Percentiles rank a stretch among this genome's conserved stretches.
Evolutionary conservation across 495 filamentous ascomycete species (phyloP).

Genomic region (Penicillium argentinense): DNA sequence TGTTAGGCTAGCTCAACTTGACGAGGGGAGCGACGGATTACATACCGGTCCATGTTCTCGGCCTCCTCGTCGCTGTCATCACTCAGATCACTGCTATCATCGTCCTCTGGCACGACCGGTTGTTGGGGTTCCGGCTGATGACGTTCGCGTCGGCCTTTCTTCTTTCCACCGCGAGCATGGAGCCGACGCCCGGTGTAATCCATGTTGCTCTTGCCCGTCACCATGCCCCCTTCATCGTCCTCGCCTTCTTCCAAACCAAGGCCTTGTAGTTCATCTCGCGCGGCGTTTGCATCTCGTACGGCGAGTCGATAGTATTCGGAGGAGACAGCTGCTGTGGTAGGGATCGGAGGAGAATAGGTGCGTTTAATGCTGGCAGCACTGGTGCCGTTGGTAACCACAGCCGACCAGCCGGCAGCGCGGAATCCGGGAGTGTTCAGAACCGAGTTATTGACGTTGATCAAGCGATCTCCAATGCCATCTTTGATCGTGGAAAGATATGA

Average conservation of each 20-base stretch:
- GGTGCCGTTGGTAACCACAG: slow-evolving; percentile 53
- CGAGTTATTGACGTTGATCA: slow-evolving; percentile 88
- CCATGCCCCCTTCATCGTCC: slow-evolving; percentile 77
- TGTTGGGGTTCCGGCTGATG: slow-evolving; percentile 49
- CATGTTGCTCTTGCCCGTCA: slow-evolving; percentile 71
- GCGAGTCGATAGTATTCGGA: slow-evolving; percentile 75
- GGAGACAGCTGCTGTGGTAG: slow-evolving; percentile 66
- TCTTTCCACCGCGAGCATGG: slow-evolving; percentile 50
- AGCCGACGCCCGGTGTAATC: slow-evolving; percentile 70
- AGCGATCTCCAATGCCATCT: slow-evolving; percentile 92
- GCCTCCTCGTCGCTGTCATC: slow-evolving; percentile 93
- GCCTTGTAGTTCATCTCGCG: slow-evolving; percentile 28
- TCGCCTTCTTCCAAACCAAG: slow-evolving; percentile 66
- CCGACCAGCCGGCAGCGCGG: slow-evolving; percentile 89
- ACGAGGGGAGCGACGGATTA: neutral
- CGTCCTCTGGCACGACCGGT: slow-evolving; percentile 83
- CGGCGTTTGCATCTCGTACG: slow-evolving; percentile 33
- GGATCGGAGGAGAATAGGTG: slow-evolving; percentile 94
- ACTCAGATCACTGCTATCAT: slow-evolving; percentile 94
- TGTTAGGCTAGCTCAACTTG: too few relatives aligned
- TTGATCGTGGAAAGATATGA: slow-evolving; percentile 87
- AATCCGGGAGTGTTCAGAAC: slow-evolving; percentile 94
- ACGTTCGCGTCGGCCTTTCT: slow-evolving; percentile 37
- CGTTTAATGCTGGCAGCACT: slow-evolving; percentile 71
- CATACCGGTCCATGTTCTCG: slow-evolving; percentile 51